phyloP scores from a whole-genome alignment of 176 grass and related monocot genomes.

The sorghum (Sorghum bicolor) region DNA sequence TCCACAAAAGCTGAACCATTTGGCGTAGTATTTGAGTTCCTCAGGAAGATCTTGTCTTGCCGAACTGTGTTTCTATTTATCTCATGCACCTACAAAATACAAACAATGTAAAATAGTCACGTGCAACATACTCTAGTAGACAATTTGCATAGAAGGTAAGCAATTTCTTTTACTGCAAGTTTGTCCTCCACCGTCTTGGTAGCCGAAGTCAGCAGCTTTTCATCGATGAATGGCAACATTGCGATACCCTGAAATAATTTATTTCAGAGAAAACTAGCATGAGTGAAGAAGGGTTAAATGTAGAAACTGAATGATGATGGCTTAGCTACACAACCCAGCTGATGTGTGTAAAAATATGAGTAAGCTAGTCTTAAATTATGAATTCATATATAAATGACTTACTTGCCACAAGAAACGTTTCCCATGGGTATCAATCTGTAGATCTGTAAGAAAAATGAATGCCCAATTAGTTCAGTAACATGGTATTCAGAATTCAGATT shows the following conservation, averaged over 20 bases:
- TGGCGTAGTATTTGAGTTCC: slow-evolving; percentile 3
- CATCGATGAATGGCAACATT: slow-evolving; percentile 59
- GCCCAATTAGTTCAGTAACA: not conserved
- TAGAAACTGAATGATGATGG: too few species aligned
- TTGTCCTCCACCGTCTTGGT: slow-evolving; percentile 37
- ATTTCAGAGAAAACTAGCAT: not conserved
- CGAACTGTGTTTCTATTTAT: slow-evolving; percentile 28
- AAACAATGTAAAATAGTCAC: not conserved
- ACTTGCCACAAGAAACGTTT: slow-evolving; percentile 58
- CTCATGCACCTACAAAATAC: slow-evolving; percentile 38
- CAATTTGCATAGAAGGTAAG: not conserved
- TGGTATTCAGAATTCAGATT: not conserved
- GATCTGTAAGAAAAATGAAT: slow-evolving; percentile 25
- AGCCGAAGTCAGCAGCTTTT: slow-evolving; percentile 30
- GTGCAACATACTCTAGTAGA: not conserved
- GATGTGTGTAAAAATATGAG: not conserved
- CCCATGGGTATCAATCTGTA: slow-evolving; percentile 51
- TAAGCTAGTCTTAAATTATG: not conserved
- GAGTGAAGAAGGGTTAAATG: not conserved
- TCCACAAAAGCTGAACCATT: not conserved
- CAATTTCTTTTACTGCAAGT: slow-evolving; percentile 36
- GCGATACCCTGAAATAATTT: slow-evolving; percentile 29
- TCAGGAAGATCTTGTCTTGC: slow-evolving; percentile 48
- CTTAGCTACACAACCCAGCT: too few species aligned
- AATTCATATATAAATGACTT: slow-evolving; percentile 4